phyloP scores from a whole-genome alignment of 139 green algal species.

The Coelastrella sp. region DNA sequence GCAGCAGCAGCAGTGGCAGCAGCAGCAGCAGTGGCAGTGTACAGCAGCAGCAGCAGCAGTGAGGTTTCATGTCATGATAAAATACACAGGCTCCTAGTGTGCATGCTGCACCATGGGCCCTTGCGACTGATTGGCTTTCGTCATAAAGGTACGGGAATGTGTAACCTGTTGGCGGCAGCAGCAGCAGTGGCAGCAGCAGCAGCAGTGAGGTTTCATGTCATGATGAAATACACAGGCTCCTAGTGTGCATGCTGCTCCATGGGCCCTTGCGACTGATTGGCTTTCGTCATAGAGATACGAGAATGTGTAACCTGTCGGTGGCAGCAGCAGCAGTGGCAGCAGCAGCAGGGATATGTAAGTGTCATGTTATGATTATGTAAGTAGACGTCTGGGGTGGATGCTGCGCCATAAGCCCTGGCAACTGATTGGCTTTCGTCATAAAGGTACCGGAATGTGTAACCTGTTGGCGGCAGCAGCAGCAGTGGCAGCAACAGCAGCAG shows the following conservation, averaged over 20 bases:
- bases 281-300: too few species aligned
- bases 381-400: background rate
- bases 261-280: too few species aligned
- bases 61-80: conserved; percentile 69
- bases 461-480: conserved; percentile 28
- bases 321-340: background rate
- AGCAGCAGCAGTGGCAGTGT: background rate
- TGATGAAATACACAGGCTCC: too few species aligned
- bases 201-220: conserved; percentile 45
- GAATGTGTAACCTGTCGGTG: too few species aligned
- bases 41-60: conserved; percentile 53
- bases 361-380: background rate
- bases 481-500: too few species aligned
- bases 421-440: background rate
- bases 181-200: background rate
- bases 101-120: conserved; percentile 81
- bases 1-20: background rate
- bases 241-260: too few species aligned
- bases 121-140: conserved; percentile 85
- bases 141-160: conserved; percentile 84
- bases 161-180: conserved; percentile 47
- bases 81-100: conserved; percentile 86
- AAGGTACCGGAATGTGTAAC: too few species aligned
- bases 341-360: background rate
- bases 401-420: background rate